Conservation (phyloP, 345 rosid genomes). For the Bretschneidera sinensis region DNA sequence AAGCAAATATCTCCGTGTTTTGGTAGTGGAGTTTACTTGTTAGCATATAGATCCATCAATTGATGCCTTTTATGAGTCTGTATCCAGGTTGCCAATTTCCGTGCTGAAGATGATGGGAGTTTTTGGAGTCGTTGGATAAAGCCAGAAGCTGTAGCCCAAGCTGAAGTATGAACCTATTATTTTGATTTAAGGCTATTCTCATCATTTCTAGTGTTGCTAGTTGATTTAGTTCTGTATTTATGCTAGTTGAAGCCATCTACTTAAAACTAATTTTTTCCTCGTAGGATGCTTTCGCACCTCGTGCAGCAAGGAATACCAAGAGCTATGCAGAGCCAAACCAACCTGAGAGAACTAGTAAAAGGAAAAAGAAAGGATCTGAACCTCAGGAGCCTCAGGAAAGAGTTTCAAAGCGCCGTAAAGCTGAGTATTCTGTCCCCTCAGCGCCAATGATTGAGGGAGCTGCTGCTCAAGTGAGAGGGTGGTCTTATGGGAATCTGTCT, state of each 20-base stretch:
- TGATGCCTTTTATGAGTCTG: conserved; percentile 13
- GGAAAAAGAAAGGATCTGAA: conserved; percentile 84
- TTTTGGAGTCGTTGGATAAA: conserved; percentile 99
- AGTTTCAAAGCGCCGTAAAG: conserved; percentile 75
- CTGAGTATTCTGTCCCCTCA: conserved; percentile 55
- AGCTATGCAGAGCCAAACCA: conserved; percentile 86
- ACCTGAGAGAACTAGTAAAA: conserved; percentile 68
- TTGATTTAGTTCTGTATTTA: too few species aligned
- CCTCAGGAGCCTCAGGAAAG: conserved; percentile 58
- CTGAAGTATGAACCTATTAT: conserved; percentile 57
- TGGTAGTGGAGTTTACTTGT: not conserved
- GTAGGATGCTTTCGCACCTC: conserved; percentile 91
- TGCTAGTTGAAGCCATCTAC: too few species aligned
- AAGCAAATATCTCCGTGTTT: conserved; percentile 21
- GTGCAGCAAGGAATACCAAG: conserved; percentile 90
- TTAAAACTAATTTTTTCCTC: conserved; percentile 10
- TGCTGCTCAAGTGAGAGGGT: conserved; percentile 91
- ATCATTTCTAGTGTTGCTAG: not conserved
- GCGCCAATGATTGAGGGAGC: conserved; percentile 90
- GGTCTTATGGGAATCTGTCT: conserved; percentile 92
- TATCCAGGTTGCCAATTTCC: conserved; percentile 85
- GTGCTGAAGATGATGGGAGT: conserved; percentile 93
- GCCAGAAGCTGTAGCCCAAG: conserved; percentile 82
- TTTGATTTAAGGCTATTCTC: conserved; percentile 13
- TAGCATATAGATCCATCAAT: not conserved